Base-by-base conservation (phyloP, 2,329 filamentous ascomycete species). In the Exophiala phaeomuriformis region DNA sequence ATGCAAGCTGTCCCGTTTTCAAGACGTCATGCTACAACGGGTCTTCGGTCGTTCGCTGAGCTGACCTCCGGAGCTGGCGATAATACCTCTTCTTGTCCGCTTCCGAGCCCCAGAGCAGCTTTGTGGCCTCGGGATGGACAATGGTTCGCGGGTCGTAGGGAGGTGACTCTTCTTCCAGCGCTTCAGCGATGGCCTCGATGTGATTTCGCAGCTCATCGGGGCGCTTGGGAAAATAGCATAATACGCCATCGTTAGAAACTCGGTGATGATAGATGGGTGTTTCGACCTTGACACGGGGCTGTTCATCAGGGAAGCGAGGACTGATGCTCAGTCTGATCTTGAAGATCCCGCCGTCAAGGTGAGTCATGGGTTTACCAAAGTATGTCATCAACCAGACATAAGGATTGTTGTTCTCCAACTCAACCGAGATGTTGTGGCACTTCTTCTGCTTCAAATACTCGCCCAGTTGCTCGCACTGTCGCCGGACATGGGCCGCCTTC, bases 321-420 rank as follows among this genome's bases (percentile, higher is more conserved):
- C 89, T 95, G 64, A 97, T 84, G 64, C 77, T 77, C 51, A 97
- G 76, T 63, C 78, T 85, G 68, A 96, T 85, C 56, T 81, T 82
- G 73, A 97, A 91, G 56, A 97, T 79, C 1, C 91, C 90, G 10
- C 90, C 91, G 63, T 97, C 91, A 1, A 97, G 80, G 62, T 95
- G 90, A 4, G 90, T 95, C 85, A 93, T 94, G 0, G 90, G 88
- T 51, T 85, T 81, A 29, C 93, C 93, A 66, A 96, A 94, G 67
- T 95, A 90, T 1, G 88, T 93, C 55, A 97, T 68, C 19, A 79
- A 70, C 93, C 93, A 97, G 19, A 91, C 77, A 65, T 96, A 96
- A 0, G 91, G 90, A 64, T 96, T 97, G 37, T 77, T 80, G 59
- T 93, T 77, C 31, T 86, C 83, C 4, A 97, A 74, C 52, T 83